phyloP scores from a whole-genome alignment of 2,329 filamentous ascomycete genomes.

The Leptographium radiaticola region DNA sequence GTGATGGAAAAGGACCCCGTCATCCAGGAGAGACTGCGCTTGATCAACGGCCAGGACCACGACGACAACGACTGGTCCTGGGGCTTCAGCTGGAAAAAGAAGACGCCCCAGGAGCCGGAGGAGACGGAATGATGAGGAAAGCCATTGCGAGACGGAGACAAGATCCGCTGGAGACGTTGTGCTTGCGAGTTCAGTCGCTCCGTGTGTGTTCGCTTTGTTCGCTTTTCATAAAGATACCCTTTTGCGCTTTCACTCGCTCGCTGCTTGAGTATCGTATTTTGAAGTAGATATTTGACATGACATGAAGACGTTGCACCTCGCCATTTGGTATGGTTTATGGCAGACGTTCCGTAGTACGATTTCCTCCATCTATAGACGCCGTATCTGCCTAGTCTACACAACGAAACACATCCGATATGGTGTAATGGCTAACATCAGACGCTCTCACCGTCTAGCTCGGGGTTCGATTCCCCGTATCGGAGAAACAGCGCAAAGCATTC shows the following conservation, averaged over 20 bases:
- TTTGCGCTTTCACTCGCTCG: too few species aligned
- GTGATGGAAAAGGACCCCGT: conserved; percentile 40
- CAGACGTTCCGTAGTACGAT: too few species aligned
- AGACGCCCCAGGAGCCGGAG: neutral
- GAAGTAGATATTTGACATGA: too few species aligned
- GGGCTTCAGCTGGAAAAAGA: neutral
- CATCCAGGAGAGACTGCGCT: conserved; percentile 27
- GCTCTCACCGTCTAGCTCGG: conserved; percentile 9
- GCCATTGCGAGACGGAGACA: neutral
- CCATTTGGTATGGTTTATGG: too few species aligned
- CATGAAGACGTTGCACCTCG: too few species aligned
- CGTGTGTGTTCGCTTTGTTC: too few species aligned
- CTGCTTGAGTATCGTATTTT: too few species aligned
- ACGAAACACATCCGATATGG: conserved; percentile 5
- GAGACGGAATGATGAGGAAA: neutral
- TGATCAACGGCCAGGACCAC: conserved; percentile 24
- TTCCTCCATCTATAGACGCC: too few species aligned
- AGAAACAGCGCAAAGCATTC: neutral
- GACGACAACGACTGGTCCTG: conserved; percentile 10
- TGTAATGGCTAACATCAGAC: conserved; percentile 9
- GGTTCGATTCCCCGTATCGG: conserved; percentile 10
- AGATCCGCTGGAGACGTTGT: neutral
- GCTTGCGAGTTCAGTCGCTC: too few species aligned
- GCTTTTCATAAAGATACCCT: too few species aligned
- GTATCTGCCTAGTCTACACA: neutral